Evolutionary conservation across 164 flowering plant genomes (phyloP).

Genomic region (Aristolochia contorta): DNA sequence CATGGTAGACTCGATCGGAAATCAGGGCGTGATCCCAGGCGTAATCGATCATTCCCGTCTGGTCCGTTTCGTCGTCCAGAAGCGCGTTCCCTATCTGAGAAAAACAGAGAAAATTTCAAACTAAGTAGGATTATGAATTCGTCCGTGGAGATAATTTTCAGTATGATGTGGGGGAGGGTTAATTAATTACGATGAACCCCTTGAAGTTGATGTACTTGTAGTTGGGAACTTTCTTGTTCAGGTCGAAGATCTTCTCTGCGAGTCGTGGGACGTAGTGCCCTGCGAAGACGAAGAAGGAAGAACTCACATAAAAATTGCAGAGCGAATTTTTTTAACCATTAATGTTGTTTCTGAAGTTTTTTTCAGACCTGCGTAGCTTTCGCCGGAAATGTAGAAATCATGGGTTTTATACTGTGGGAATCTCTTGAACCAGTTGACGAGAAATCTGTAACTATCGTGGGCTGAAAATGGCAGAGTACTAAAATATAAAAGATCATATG

Average conservation of each 20-base stretch:
- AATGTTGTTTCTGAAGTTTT: too few species aligned
- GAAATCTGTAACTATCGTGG: conserved; percentile 45
- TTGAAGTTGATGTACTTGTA: conserved; percentile 44
- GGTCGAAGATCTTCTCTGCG: conserved; percentile 48
- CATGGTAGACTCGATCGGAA: conserved; percentile 25
- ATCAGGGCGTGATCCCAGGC: conserved; percentile 83
- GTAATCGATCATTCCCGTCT: conserved; percentile 62
- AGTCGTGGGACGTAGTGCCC: conserved; percentile 82
- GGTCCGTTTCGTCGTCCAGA: conserved; percentile 61
- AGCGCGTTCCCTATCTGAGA: conserved; percentile 77
- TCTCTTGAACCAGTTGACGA: conserved; percentile 64
- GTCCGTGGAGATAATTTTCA: too few species aligned
- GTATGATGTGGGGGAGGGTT: too few species aligned
- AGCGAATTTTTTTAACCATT: too few species aligned
- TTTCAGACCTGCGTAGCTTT: conserved; percentile 91
- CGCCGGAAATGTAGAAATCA: conserved; percentile 76
- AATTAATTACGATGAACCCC: conserved; percentile 54
- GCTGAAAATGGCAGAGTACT: conserved; percentile 24
- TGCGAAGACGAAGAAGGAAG: neutral
- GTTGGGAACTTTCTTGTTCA: conserved; percentile 28
- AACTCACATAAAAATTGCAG: too few species aligned
- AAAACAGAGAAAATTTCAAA: neutral
- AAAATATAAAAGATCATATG: too few species aligned
- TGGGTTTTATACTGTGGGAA: conserved; percentile 66
- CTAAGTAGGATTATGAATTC: too few species aligned